These are phyloP conservation scores for Pilasporangium apinafurcum DNA, from an alignment of 352 stramenopile genomes.

Conservation along the genomic window DNA sequence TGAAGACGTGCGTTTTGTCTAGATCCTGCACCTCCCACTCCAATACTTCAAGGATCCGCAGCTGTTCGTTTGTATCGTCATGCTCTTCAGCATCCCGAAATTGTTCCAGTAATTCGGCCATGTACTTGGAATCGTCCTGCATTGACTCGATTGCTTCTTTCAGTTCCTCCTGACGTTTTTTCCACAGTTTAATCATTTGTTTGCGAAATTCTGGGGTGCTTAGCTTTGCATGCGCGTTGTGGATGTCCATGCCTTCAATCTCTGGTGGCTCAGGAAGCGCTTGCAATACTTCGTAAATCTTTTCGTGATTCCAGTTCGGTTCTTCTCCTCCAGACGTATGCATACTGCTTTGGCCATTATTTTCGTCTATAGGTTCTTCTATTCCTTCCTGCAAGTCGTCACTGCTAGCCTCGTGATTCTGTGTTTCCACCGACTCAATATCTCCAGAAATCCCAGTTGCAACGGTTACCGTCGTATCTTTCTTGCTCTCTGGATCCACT, in stretches of 20 bases:
- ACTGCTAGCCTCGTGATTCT: too few relatives aligned
- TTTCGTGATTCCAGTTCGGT: slow-evolving; percentile 81
- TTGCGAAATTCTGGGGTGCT: slow-evolving; percentile 61
- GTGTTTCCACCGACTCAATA: slow-evolving; percentile 16
- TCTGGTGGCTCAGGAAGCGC: slow-evolving; percentile 67
- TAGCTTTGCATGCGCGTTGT: slow-evolving; percentile 64
- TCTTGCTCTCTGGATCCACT: slow-evolving; percentile 15
- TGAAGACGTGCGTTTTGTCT: slow-evolving; percentile 84
- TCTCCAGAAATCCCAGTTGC: slow-evolving; percentile 48
- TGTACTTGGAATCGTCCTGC: slow-evolving; percentile 75
- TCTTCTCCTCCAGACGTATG: too few relatives aligned
- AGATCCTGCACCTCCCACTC: slow-evolving; percentile 87
- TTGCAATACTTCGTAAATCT: slow-evolving; percentile 78
- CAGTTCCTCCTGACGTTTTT: slow-evolving; percentile 71
- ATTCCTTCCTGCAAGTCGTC: too few relatives aligned
- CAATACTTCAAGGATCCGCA: slow-evolving; percentile 57
- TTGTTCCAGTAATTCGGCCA: slow-evolving; percentile 67
- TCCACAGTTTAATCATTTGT: slow-evolving; percentile 76
- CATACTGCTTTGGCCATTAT: too few relatives aligned
- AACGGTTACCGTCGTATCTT: slow-evolving; percentile 44
- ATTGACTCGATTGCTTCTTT: slow-evolving; percentile 75
- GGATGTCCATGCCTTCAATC: slow-evolving; percentile 73
- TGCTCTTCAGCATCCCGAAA: slow-evolving; percentile 53
- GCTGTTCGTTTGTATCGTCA: slow-evolving; percentile 30
- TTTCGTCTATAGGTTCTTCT: neutral